Evolutionary conservation across 1,284 basidiomycete genomes (phyloP), one percentile per base, ranked within the genome.

Genomic region (Fomitopsis palustris): DNA sequence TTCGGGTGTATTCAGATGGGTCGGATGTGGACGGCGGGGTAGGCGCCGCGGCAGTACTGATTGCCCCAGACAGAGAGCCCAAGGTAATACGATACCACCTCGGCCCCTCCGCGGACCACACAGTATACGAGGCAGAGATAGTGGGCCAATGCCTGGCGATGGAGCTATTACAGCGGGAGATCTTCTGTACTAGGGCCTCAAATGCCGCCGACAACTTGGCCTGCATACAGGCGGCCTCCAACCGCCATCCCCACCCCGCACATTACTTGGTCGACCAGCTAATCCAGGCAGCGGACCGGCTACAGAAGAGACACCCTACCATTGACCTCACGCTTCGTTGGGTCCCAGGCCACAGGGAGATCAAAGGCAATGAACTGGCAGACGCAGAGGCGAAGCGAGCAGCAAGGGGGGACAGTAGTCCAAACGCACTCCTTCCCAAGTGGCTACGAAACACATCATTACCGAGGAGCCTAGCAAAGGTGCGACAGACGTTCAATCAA

Each of bases 101-200:
- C 0, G 74, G 74, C 0, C 38, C 53, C 0, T 45, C 56, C 1
- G 55, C 23, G 1, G 21, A 65, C 9, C 72, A 76, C 65, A 72
- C 70, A 0, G 69, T 72, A 0, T 72, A 69, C 58, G 71, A 77
- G 54, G 72, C 65, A 0, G 69, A 76, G 62, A 54, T 64, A 0
- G 64, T 72, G 0, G 73, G 70, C 6, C 53, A 69, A 1, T 52
- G 67, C 0, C 58, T 64, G 3, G 62, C 53, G 4, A 19, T 60
- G 17, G 45, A 59, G 17, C 62, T 65, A 4, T 23, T 64, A 4
- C 39, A n/a, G 0, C 27, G 12, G 14, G 59, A 55, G 25, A 21
- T 16, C n/a, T 7, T 8, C 31, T 29, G 45, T 1, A 4, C n/a
- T 4, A 6, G 12, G 7, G 59, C 57, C 0, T 63, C 59, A 0